Percentiles rank a stretch among this genome's conserved stretches.
Evolutionary conservation across 352 stramenopile species (phyloP).

Genomic region (Pythium plurisporium): DNA sequence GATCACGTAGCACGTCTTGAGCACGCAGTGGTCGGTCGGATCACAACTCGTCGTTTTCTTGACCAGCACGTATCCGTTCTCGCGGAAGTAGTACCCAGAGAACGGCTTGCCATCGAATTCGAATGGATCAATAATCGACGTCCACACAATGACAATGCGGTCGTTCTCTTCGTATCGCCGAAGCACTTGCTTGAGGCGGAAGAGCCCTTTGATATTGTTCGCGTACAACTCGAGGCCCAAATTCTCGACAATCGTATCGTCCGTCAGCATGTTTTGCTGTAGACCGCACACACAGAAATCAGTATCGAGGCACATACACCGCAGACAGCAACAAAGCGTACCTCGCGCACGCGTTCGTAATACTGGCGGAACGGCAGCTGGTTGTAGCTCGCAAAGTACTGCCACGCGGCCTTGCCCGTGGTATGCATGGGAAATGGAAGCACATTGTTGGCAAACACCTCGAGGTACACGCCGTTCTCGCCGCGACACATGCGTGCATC

Average conservation of each 20-base stretch:
- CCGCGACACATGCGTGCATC: slow-evolving; percentile 21
- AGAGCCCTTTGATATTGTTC: slow-evolving; percentile 42
- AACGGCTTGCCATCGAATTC: slow-evolving; percentile 48
- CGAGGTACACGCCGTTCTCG: slow-evolving; percentile 24
- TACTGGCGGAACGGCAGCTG: slow-evolving; percentile 28
- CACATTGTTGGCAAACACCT: slow-evolving; percentile 25
- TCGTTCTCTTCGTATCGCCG: slow-evolving; percentile 43
- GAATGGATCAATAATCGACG: slow-evolving; percentile 52
- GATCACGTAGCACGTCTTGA: slow-evolving; percentile 60
- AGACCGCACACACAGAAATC: not conserved
- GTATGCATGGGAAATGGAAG: slow-evolving; percentile 19
- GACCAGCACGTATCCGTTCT: slow-evolving; percentile 60
- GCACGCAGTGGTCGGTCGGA: slow-evolving; percentile 26
- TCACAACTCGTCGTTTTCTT: slow-evolving; percentile 32
- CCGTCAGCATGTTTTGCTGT: slow-evolving; percentile 16
- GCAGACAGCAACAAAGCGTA: not conserved
- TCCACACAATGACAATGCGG: slow-evolving; percentile 52
- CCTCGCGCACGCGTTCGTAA: slow-evolving; percentile 21
- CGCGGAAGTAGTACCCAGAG: slow-evolving; percentile 47
- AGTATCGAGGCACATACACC: not conserved
- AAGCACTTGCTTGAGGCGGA: slow-evolving; percentile 48
- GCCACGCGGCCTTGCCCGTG: slow-evolving; percentile 20
- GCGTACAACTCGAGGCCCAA: slow-evolving; percentile 53
- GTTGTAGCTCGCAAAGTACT: slow-evolving; percentile 25
- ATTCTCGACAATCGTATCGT: slow-evolving; percentile 59